phyloP scores from a whole-genome alignment of 257 asterid species.

The Solanum peruvianum region DNA sequence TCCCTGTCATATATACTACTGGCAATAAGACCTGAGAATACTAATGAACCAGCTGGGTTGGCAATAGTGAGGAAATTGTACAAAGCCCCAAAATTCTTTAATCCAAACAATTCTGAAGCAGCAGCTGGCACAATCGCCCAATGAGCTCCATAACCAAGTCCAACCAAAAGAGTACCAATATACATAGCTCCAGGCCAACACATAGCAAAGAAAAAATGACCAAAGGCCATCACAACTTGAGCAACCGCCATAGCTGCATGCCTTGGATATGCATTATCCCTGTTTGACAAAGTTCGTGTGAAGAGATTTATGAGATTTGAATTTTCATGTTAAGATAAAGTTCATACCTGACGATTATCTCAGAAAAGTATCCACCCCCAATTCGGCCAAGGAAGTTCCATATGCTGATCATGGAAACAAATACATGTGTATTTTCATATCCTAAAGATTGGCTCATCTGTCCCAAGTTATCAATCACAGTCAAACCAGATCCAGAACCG shows the following conservation, averaged over 20 bases:
- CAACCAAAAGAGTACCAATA: conserved; percentile 76
- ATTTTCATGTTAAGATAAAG: background rate
- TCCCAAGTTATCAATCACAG: conserved; percentile 55
- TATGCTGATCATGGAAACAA: conserved; percentile 56
- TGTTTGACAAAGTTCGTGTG: conserved; percentile 12
- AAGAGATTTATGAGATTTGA: background rate
- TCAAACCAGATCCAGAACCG: conserved; percentile 59
- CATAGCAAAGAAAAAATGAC: conserved; percentile 78
- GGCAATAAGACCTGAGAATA: conserved; percentile 36
- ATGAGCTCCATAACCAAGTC: conserved; percentile 93
- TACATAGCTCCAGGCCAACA: conserved; percentile 90
- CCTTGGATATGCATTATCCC: conserved; percentile 86
- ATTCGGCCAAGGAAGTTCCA: conserved; percentile 59
- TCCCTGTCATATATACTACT: conserved; percentile 37
- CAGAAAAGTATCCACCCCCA: conserved; percentile 61
- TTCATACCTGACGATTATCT: conserved; percentile 35
- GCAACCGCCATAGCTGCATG: conserved; percentile 63
- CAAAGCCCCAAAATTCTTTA: conserved; percentile 68
- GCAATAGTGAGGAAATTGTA: conserved; percentile 45
- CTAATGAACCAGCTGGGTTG: conserved; percentile 37
- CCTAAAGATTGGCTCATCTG: conserved; percentile 58
- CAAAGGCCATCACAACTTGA: conserved; percentile 67
- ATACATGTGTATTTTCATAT: conserved; percentile 33
- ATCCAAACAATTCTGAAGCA: conserved; percentile 82
- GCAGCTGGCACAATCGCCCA: conserved; percentile 96